Conservation (phyloP, 164 flowering plant species). For the Pachysandra terminalis region DNA sequence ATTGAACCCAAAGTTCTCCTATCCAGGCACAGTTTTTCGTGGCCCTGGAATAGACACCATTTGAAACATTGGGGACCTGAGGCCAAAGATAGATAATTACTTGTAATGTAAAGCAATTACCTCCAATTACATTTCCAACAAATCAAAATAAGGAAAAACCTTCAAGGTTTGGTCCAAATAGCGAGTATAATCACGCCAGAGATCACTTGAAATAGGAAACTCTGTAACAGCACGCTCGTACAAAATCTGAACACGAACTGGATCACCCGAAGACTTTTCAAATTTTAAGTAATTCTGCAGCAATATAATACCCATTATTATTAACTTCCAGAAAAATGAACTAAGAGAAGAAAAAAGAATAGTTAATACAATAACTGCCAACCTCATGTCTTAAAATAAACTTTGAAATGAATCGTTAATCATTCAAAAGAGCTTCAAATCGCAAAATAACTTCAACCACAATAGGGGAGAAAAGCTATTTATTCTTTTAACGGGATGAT, state of each 20-base stretch:
- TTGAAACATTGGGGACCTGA: constrained; percentile 61
- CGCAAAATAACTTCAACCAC: too few species aligned
- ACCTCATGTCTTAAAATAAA: too few species aligned
- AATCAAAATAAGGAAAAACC: constrained; percentile 38
- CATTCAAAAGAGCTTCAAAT: too few species aligned
- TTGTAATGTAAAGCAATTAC: not conserved
- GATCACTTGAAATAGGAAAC: constrained; percentile 75
- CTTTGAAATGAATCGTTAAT: too few species aligned
- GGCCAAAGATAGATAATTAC: constrained; percentile 9
- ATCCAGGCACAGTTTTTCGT: constrained; percentile 85
- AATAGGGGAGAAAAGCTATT: too few species aligned
- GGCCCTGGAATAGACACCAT: constrained; percentile 67
- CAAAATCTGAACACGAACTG: constrained; percentile 76
- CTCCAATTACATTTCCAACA: not conserved
- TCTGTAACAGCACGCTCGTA: constrained; percentile 91
- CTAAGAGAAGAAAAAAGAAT: not conserved
- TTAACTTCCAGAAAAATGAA: not conserved
- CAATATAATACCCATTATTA: not conserved
- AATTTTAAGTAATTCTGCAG: constrained; percentile 80
- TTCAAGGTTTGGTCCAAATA: constrained; percentile 81
- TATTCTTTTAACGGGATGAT: too few species aligned
- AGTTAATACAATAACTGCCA: too few species aligned
- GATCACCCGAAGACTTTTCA: constrained; percentile 59
- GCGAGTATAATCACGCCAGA: constrained; percentile 82
- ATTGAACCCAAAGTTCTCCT: constrained; percentile 82